Conservation (phyloP, 345 rosid genomes). For the Lepidium didymum region DNA sequence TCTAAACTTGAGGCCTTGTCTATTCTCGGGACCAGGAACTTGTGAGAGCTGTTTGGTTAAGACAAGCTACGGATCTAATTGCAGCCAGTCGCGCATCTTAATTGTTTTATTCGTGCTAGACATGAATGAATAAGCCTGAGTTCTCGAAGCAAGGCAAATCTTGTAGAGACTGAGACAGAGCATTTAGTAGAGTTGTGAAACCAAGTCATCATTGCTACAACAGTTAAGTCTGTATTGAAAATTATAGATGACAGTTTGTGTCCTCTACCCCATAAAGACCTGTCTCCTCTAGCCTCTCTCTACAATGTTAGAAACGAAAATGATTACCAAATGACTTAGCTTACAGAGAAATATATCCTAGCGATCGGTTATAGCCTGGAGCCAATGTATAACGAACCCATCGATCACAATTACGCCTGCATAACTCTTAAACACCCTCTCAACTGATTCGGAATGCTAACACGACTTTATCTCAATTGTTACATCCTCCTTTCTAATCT, state of each 20-base stretch:
- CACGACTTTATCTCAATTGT: neutral
- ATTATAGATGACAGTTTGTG: neutral
- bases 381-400: neutral
- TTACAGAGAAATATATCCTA: slow-evolving; percentile 8
- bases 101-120: neutral
- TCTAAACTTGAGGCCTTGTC: neutral
- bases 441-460: slow-evolving; percentile 1
- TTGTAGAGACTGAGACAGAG: neutral
- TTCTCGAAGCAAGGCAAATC: neutral
- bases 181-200: neutral
- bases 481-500: slow-evolving; percentile 26
- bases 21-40: neutral
- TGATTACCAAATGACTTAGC: slow-evolving; percentile 10
- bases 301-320: slow-evolving; percentile 16
- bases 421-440: neutral
- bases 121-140: neutral
- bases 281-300: neutral
- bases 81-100: neutral
- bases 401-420: slow-evolving; percentile 2
- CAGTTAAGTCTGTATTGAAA: neutral
- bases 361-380: neutral
- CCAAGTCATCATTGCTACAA: neutral
- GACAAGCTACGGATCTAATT: neutral
- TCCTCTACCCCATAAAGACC: neutral
- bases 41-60: neutral